These are phyloP conservation scores for Pestalotiopsis fici DNA, from an alignment of 2,329 filamentous ascomycete species.

Conservation along the genomic window DNA sequence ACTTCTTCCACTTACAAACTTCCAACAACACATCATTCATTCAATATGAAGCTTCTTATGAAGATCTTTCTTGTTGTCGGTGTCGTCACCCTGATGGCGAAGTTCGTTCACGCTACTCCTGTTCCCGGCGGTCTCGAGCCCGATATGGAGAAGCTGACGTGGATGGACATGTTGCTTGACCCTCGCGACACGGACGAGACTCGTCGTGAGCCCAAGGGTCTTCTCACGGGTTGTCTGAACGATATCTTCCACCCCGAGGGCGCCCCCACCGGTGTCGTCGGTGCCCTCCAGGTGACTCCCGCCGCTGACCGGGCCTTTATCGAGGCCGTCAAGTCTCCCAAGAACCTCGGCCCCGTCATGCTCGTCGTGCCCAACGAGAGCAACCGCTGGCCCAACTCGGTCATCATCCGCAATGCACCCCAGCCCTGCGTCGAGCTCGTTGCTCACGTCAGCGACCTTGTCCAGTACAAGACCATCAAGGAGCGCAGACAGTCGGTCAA, in stretches of 20 bases:
- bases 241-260: neutral
- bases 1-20: no score
- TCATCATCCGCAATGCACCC: neutral
- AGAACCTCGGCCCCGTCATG: neutral
- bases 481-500: neutral
- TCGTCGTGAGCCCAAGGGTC: neutral
- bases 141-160: neutral
- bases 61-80: no score
- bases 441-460: neutral
- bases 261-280: neutral
- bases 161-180: neutral
- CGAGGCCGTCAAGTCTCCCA: neutral
- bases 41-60: no score
- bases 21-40: no score
- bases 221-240: neutral
- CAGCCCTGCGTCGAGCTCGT: neutral
- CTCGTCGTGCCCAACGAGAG: neutral
- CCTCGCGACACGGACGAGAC: neutral
- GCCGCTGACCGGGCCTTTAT: neutral
- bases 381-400: neutral
- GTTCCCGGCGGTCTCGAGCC: no score
- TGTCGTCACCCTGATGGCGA: no score
- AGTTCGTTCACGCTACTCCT: no score
- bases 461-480: neutral
- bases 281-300: neutral